Evolutionary conservation across 441 rosid genomes (phyloP).

Genomic region (Viola pubescens): DNA sequence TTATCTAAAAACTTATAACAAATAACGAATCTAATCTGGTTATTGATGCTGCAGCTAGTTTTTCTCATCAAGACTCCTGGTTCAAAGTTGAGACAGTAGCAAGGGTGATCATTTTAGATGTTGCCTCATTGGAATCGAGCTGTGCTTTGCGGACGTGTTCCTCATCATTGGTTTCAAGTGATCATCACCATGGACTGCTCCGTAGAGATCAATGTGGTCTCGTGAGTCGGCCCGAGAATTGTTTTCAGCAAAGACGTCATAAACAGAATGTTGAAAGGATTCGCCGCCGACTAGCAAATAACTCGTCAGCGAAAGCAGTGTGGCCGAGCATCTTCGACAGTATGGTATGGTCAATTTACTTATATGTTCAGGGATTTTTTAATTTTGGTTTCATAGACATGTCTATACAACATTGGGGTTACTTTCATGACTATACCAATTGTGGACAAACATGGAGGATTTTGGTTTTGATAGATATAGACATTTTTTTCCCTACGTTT

Average conservation of each 20-base stretch:
- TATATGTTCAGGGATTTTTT: neutral
- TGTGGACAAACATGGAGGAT: neutral
- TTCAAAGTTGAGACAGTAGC: constrained; percentile 70
- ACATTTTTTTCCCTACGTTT: neutral
- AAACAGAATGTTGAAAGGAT: constrained; percentile 17
- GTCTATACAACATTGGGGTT: too few species aligned
- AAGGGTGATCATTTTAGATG: constrained; percentile 58
- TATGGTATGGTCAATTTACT: constrained; percentile 36
- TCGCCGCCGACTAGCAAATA: constrained; percentile 23
- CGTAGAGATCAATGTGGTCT: constrained; percentile 55
- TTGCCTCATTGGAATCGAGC: constrained; percentile 47
- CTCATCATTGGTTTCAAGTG: constrained; percentile 43
- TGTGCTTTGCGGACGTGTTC: constrained; percentile 33
- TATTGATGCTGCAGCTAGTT: constrained; percentile 26
- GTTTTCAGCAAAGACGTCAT: constrained; percentile 24
- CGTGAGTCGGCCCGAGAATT: constrained; percentile 70
- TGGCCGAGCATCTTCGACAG: constrained; percentile 67
- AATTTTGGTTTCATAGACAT: too few species aligned
- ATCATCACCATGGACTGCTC: constrained; percentile 42
- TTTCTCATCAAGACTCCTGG: constrained; percentile 42
- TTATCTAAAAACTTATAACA: too few species aligned
- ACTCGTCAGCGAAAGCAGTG: constrained; percentile 63
- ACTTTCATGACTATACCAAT: too few species aligned
- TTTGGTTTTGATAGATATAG: neutral
- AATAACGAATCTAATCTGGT: too few species aligned